Evolutionary conservation across 2,329 filamentous ascomycete species (phyloP).

Genomic region (Sclerotinia nivalis): DNA sequence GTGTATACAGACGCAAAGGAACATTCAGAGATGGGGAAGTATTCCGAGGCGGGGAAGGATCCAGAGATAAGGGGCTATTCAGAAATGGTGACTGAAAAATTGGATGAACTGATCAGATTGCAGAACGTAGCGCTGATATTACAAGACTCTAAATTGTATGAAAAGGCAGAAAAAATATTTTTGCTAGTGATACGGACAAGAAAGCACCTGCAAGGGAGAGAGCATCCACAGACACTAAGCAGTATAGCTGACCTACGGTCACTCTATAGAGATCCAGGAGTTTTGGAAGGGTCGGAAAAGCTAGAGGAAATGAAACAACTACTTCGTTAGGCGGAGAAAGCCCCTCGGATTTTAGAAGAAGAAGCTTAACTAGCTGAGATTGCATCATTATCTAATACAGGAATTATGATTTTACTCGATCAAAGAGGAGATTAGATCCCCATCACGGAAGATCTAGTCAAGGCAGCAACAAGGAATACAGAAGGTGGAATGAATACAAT

Average conservation of each 20-base stretch:
- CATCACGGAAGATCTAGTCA: background rate
- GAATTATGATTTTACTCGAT: background rate
- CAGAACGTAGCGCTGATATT: background rate
- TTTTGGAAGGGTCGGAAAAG: background rate
- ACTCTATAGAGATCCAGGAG: fast-evolving
- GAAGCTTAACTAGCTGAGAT: background rate
- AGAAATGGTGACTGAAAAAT: background rate
- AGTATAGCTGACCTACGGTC: background rate
- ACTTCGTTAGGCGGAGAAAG: background rate
- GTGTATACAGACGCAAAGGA: background rate
- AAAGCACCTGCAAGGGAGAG: background rate
- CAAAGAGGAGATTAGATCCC: fast-evolving
- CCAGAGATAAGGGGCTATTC: background rate
- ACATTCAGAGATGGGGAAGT: background rate
- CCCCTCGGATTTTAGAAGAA: fast-evolving
- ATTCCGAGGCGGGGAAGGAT: background rate
- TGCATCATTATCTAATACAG: background rate
- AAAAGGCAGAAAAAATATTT: background rate
- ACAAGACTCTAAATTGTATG: background rate
- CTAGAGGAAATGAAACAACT: background rate
- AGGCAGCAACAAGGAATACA: background rate
- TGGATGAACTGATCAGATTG: background rate
- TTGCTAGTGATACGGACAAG: background rate
- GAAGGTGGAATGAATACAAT: fast-evolving
- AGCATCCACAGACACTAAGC: background rate